These are phyloP conservation scores for Aspergillus chevalieri DNA, from an alignment of 2,329 filamentous ascomycete species.

Conservation along the genomic window DNA sequence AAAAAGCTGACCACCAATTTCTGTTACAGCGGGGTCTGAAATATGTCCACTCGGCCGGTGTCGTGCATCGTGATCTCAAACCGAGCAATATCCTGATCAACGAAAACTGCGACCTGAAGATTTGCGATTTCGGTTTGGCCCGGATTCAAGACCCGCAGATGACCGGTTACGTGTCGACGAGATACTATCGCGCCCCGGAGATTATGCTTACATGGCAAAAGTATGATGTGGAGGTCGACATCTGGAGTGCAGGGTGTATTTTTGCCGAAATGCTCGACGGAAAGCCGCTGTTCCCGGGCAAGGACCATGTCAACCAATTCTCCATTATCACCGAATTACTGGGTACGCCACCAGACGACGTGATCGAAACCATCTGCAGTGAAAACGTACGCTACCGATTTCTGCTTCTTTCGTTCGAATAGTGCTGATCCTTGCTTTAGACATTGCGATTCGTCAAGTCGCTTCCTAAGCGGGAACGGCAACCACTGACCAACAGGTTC, in stretches of 20 bases:
- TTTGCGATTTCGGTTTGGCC: constrained; percentile 96
- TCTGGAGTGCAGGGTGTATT: constrained; percentile 98
- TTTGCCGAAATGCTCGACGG: constrained; percentile 99
- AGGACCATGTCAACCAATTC: constrained; percentile 99
- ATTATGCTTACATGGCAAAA: constrained; percentile 99
- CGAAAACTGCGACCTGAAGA: constrained; percentile 99
- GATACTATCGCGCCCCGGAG: constrained; percentile 97
- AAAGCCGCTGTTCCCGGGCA: constrained; percentile 95
- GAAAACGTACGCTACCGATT: constrained; percentile 66
- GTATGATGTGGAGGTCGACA: constrained; percentile 97
- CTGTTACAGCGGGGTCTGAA: constrained; percentile 76
- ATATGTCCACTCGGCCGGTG: constrained; percentile 97
- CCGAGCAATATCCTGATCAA: constrained; percentile 99
- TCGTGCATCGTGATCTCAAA: constrained; percentile 95
- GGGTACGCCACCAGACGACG: constrained; percentile 93
- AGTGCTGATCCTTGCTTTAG: constrained; percentile 42
- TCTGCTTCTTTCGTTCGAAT: background rate
- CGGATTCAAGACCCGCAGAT: constrained; percentile 99
- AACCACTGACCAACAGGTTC: constrained; percentile 82
- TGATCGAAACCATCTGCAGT: constrained; percentile 96
- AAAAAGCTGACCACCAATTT: constrained; percentile 11
- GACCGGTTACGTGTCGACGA: constrained; percentile 97
- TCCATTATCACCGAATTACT: constrained; percentile 98
- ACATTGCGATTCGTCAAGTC: constrained; percentile 97
- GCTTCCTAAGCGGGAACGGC: constrained; percentile 86